Percentiles rank a stretch among this genome's conserved stretches.
phyloP scores from a whole-genome alignment of 202 grass and related monocot genomes.

The Panicum hallii region DNA sequence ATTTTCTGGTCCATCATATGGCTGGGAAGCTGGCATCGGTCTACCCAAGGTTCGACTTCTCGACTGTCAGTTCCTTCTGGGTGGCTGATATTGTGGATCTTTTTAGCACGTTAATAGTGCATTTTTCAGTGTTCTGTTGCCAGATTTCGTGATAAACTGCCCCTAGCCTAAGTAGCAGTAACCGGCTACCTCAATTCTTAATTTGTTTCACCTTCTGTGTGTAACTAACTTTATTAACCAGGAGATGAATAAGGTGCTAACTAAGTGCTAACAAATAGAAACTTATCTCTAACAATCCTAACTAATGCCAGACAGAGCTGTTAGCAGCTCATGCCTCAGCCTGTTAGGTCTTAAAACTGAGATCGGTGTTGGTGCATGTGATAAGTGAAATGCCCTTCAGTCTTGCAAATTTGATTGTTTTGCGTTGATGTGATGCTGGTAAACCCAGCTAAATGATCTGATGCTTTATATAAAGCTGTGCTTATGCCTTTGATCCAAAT shows the following conservation, averaged over 20 bases:
- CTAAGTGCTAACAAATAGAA: neutral
- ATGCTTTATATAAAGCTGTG: too few species aligned
- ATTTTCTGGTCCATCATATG: slow-evolving; percentile 76
- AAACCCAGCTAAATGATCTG: neutral
- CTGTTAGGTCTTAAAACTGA: neutral
- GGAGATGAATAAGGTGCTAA: neutral
- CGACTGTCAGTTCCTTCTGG: slow-evolving; percentile 3
- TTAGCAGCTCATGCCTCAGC: neutral
- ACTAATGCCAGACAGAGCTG: neutral
- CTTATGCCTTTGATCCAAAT: neutral
- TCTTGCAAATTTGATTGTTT: neutral
- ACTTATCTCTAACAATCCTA: neutral
- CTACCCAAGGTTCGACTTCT: slow-evolving; percentile 68
- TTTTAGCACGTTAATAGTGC: neutral
- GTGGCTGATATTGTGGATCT: neutral
- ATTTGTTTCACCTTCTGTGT: neutral
- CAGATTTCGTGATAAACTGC: too few species aligned
- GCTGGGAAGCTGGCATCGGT: slow-evolving; percentile 74
- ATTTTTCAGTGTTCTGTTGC: too few species aligned
- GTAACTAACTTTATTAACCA: too few species aligned
- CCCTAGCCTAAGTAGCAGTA: too few species aligned
- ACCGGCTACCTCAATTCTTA: too few species aligned
- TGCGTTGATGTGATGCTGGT: neutral
- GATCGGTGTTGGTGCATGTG: neutral
- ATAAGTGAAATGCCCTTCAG: neutral